Evolutionary conservation across 2,329 filamentous ascomycete species (phyloP).

Genomic region (Cadophora luteo-olivacea): DNA sequence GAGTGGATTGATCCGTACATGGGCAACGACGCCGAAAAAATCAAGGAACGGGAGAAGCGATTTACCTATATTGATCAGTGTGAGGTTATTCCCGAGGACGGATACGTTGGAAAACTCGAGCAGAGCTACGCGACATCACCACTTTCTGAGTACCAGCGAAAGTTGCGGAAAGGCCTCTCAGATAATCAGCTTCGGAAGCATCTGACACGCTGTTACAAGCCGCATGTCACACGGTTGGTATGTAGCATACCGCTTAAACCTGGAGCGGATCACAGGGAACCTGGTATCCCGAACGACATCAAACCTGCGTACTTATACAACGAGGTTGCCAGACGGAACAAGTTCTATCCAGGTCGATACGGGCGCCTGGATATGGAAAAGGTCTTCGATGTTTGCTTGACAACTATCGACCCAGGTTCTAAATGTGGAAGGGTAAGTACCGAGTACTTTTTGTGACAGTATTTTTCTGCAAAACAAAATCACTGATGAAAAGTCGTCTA

Average conservation of each 20-base stretch:
- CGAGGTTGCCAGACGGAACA: too few species aligned
- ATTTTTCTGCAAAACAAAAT: too few species aligned
- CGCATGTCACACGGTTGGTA: neutral
- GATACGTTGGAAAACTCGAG: too few species aligned
- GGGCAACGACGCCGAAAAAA: neutral
- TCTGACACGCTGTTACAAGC: neutral
- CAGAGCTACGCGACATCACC: neutral
- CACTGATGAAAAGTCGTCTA: neutral
- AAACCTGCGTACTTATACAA: too few species aligned
- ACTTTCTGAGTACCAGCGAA: slow-evolving; percentile 28
- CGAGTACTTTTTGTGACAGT: too few species aligned
- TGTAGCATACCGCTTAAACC: slow-evolving; percentile 25
- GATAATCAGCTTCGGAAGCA: slow-evolving; percentile 25
- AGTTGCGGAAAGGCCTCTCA: neutral
- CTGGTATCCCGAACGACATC: neutral
- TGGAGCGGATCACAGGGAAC: slow-evolving; percentile 16
- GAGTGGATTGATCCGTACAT: slow-evolving; percentile 30
- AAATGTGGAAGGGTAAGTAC: too few species aligned
- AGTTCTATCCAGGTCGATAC: too few species aligned
- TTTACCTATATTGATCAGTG: slow-evolving; percentile 10
- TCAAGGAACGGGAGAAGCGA: neutral
- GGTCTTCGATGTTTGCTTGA: too few species aligned
- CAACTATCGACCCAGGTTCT: too few species aligned
- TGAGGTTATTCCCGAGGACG: neutral
- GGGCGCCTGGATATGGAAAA: too few species aligned